phyloP scores from a whole-genome alignment of 106 monocot species.

The Apostasia shenzhenica region DNA sequence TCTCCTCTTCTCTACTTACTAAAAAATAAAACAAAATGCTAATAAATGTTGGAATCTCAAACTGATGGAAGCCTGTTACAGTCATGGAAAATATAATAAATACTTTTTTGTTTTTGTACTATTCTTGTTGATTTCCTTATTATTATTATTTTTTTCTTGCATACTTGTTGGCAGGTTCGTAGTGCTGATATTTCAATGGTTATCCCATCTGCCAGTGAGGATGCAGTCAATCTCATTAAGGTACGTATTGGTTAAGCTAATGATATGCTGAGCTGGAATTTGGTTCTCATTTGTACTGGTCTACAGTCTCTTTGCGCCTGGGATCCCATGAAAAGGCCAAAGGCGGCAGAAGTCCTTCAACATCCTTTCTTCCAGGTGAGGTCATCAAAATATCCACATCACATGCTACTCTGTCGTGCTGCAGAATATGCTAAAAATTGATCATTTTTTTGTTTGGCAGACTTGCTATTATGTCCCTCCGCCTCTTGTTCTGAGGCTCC shows the following conservation, averaged over 20 bases:
- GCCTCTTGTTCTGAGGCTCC: constrained; percentile 32
- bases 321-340: constrained; percentile 44
- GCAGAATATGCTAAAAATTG: background rate
- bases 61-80: too few species aligned
- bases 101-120: too few species aligned
- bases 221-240: constrained; percentile 44
- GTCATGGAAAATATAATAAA: too few species aligned
- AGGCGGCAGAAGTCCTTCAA: constrained; percentile 34
- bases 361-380: constrained; percentile 42
- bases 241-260: constrained; percentile 8
- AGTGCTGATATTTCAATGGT: constrained; percentile 15
- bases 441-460: constrained; percentile 12
- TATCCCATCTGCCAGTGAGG: constrained; percentile 46
- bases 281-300: background rate
- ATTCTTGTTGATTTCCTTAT: background rate
- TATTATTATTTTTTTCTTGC: background rate
- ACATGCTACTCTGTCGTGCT: background rate
- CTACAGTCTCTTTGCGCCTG: constrained; percentile 45
- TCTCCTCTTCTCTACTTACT: too few species aligned
- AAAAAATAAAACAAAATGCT: too few species aligned
- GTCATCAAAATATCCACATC: background rate
- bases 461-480: constrained; percentile 40
- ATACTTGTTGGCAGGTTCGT: constrained; percentile 14
- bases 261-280: background rate
- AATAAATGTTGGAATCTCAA: too few species aligned